These are phyloP conservation scores for Biscogniauxia mediterranea DNA, from an alignment of 2,329 filamentous ascomycete species.

Conservation along the genomic window DNA sequence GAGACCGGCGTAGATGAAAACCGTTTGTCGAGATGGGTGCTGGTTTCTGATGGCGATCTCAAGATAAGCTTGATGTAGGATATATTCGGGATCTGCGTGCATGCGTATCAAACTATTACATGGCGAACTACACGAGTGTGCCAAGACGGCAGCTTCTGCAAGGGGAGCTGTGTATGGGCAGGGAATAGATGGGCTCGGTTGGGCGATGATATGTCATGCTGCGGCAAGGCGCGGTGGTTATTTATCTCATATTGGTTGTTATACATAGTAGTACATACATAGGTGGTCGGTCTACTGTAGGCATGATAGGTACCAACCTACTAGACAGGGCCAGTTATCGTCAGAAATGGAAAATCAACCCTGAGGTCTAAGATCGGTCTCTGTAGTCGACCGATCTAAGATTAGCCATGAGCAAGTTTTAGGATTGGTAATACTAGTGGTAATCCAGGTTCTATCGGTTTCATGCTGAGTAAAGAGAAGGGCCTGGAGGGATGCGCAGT, in stretches of 20 bases:
- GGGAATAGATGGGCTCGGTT: background rate
- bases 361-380: background rate
- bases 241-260: too few species aligned
- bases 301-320: too few species aligned
- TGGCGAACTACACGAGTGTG: slow-evolving; percentile 2
- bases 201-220: too few species aligned
- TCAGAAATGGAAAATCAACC: background rate
- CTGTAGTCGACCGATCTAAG: slow-evolving; percentile 3
- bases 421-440: slow-evolving; percentile 5
- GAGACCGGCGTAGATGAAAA: background rate
- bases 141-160: slow-evolving; percentile 15
- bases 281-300: too few species aligned
- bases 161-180: slow-evolving; percentile 3
- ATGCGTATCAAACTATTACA: background rate
- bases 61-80: background rate
- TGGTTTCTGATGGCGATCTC: background rate
- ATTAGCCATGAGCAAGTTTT: slow-evolving; percentile 25
- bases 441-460: slow-evolving; percentile 18
- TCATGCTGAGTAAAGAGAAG: slow-evolving; percentile 16
- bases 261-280: too few species aligned
- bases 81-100: background rate
- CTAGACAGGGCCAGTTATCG: too few species aligned
- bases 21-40: background rate
- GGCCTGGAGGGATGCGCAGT: background rate
- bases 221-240: too few species aligned